Percentiles rank a stretch among this genome's conserved stretches.
phyloP scores from a whole-genome alignment of 495 filamentous ascomycete species.

The Tuber magnatum region DNA sequence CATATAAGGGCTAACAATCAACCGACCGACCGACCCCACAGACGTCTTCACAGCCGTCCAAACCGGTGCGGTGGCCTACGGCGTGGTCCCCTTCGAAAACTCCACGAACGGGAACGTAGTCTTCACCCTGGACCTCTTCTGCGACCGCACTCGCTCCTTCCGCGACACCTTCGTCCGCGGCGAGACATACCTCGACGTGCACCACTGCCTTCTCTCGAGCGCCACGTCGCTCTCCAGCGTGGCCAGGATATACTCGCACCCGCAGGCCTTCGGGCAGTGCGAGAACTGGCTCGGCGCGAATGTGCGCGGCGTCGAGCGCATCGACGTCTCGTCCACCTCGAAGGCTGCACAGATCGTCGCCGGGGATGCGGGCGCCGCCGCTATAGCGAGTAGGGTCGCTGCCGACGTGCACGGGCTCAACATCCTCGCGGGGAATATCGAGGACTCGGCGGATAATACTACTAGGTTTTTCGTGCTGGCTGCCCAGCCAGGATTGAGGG shows the following conservation, averaged over 20 bases:
- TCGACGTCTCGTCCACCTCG: constrained; percentile 81
- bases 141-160: constrained; percentile 57
- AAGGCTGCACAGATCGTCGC: constrained; percentile 70
- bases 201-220: constrained; percentile 70
- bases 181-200: constrained; percentile 76
- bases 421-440: constrained; percentile 64
- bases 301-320: constrained; percentile 62
- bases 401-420: constrained; percentile 60
- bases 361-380: constrained; percentile 57
- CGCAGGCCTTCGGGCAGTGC: constrained; percentile 91
- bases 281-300: constrained; percentile 59
- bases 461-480: constrained; percentile 79
- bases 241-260: constrained; percentile 71
- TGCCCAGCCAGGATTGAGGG: constrained; percentile 48
- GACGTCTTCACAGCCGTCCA: constrained; percentile 79
- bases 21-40: constrained; percentile 28
- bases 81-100: constrained; percentile 93
- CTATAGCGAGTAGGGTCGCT: constrained; percentile 68
- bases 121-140: constrained; percentile 78
- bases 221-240: constrained; percentile 45
- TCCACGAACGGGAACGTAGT: constrained; percentile 87
- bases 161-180: constrained; percentile 63
- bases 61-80: constrained; percentile 53
- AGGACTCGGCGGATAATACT: constrained; percentile 75
- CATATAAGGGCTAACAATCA: constrained; percentile 31